A percentile compares a stretch with the other conserved stretches of the same genome.
phyloP scores from a whole-genome alignment of 73 alveolate species.

The Symbiodinium natans region DNA sequence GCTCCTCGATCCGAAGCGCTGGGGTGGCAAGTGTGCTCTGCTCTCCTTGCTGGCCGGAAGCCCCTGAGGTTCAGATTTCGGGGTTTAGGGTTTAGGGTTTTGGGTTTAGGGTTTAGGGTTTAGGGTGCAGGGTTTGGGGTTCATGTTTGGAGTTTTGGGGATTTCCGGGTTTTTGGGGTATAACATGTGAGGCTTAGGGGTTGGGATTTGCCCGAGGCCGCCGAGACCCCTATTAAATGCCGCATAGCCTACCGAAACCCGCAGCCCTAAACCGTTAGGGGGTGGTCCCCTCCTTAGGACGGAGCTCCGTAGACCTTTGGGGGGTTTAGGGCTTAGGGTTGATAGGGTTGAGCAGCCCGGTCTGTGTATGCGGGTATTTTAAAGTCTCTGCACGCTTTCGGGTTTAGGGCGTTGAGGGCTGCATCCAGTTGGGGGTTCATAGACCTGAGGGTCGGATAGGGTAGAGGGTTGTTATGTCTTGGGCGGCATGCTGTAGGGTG shows the following conservation, averaged over 20 bases:
- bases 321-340: not conserved
- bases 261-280: too few species aligned
- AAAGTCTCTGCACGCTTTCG: not conserved
- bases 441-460: too few species aligned
- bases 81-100: not conserved
- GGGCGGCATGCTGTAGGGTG: too few species aligned
- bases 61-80: not conserved
- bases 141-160: not conserved
- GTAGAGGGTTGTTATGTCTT: too few species aligned
- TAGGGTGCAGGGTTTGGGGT: not conserved
- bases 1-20: not conserved
- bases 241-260: too few species aligned
- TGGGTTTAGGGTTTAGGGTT: not conserved
- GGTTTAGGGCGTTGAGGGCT: not conserved
- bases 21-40: conserved; percentile 38
- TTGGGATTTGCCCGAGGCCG: too few species aligned
- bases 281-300: too few species aligned
- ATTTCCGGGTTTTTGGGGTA: not conserved
- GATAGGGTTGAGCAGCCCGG: too few species aligned
- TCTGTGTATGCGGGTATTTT: too few species aligned
- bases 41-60: not conserved
- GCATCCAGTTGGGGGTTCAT: too few species aligned
- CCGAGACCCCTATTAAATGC: too few species aligned
- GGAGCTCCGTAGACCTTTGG: too few species aligned
- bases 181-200: not conserved